Conservation (phyloP, 1,284 basidiomycete genomes). For the Rhodotorula sp. region DNA sequence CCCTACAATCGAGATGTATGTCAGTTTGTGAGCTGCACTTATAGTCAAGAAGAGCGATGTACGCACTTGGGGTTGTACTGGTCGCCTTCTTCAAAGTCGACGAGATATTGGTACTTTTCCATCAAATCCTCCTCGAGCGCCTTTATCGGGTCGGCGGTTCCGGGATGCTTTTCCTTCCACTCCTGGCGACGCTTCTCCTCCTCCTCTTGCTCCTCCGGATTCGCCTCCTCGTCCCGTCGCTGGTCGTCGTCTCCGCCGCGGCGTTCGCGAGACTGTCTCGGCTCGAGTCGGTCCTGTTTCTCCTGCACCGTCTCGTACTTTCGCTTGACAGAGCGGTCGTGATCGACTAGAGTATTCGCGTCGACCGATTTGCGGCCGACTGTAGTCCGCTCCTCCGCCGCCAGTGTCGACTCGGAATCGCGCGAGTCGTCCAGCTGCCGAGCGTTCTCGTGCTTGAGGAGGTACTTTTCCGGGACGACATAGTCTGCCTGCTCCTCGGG, state of each 20-base stretch:
- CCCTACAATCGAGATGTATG: slow-evolving; percentile 24
- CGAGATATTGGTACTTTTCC: slow-evolving; percentile 31
- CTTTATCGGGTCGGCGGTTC: slow-evolving; percentile 20
- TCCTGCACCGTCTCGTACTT: slow-evolving; percentile 22
- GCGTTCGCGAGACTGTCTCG: not conserved
- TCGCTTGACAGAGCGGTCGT: slow-evolving; percentile 8
- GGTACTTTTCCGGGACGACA: slow-evolving; percentile 34
- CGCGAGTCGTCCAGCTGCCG: not conserved
- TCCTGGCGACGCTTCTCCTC: not conserved
- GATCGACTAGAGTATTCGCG: slow-evolving; percentile 3
- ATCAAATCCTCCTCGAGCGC: slow-evolving; percentile 19
- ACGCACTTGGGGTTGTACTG: slow-evolving; percentile 48
- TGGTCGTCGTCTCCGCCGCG: not conserved
- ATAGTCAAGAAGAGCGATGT: not conserved
- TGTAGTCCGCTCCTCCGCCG: not conserved
- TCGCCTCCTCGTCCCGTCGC: slow-evolving; percentile 14
- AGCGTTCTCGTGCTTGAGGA: slow-evolving; percentile 13
- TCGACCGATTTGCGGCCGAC: not conserved
- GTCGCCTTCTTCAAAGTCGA: slow-evolving; percentile 42
- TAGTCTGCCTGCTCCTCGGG: slow-evolving; percentile 42
- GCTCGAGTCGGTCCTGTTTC: slow-evolving; percentile 13
- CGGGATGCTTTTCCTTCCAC: slow-evolving; percentile 16
- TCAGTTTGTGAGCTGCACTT: not conserved
- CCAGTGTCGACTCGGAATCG: not conserved
- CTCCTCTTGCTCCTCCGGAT: slow-evolving; percentile 5